A percentile compares a stretch with the other conserved stretches of the same genome.
phyloP scores from a whole-genome alignment of 169 alveolate genomes.

The Plasmodium coatneyi region DNA sequence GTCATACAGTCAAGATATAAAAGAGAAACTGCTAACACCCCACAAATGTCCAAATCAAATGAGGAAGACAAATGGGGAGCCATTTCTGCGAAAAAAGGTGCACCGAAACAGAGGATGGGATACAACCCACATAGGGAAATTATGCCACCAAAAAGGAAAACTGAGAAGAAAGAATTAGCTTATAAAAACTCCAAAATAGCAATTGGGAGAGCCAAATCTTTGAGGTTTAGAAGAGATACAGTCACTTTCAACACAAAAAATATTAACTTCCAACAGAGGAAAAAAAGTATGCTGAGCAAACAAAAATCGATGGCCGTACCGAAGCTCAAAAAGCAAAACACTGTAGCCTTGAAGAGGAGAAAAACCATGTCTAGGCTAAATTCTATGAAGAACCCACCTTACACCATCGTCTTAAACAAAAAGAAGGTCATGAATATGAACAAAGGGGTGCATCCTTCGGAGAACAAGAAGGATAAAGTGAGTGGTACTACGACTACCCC shows the following conservation, averaged over 20 bases:
- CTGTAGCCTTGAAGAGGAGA: conserved; percentile 23
- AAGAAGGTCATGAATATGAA: conserved; percentile 31
- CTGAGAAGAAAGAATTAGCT: conserved; percentile 26
- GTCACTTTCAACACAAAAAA: conserved; percentile 49
- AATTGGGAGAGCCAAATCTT: conserved; percentile 42
- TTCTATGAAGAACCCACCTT: conserved; percentile 24
- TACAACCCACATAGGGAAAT: conserved; percentile 6
- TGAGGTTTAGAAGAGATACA: conserved; percentile 34
- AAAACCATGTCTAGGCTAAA: conserved; percentile 43
- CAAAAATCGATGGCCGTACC: conserved; percentile 37
- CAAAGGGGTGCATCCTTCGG: conserved; percentile 1
- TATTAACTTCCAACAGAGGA: conserved; percentile 13
- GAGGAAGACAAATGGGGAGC: conserved; percentile 14
- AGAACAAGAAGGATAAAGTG: conserved; percentile 30
- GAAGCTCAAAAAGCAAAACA: conserved; percentile 56
- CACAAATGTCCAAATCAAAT: conserved; percentile 11
- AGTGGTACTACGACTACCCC: not conserved
- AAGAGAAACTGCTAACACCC: not conserved
- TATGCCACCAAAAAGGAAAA: not conserved
- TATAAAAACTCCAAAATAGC: conserved; percentile 4
- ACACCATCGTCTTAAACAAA: conserved; percentile 36
- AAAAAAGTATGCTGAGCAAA: conserved; percentile 33
- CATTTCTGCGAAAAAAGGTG: conserved; percentile 6
- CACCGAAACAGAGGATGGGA: conserved; percentile 10
- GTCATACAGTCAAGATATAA: conserved; percentile 22